Base-by-base conservation (phyloP, 495 filamentous ascomycete species). In the Talaromyces thailandensis region DNA sequence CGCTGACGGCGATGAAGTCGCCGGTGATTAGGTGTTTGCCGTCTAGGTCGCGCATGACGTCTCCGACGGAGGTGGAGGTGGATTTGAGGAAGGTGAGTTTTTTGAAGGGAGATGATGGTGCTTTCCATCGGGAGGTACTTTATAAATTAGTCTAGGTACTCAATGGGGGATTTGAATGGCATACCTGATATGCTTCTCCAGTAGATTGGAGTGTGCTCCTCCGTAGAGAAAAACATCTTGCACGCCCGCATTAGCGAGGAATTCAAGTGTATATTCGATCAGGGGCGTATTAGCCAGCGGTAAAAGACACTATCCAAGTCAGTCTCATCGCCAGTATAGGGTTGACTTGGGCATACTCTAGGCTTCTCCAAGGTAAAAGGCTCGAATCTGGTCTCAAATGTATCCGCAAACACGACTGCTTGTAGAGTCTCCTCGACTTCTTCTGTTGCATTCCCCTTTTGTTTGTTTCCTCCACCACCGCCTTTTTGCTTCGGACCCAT, bases 231-330 rank as follows among this genome's bases (percentile, higher is more conserved):
- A 94, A 43, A 97, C 86, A 37, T 97, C 92, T 64, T 93, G 84
- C 1, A 97, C 91, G 32, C 93, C 93, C 37, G 93, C 89, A 82
- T 90, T 90, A 56, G 93, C 93, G 0, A 99, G 87, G 71, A 94
- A 97, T 71, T 99, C 94, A 64, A 97, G 85, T 3, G 93, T 96
- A 72, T 99, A 97, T 75, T 98, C 93, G 75, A 99, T 96, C 61
- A 98, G 79, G 21, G 95, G 95, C 2, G 86, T 90, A 68, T 98
- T 98, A 56, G 90, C 95, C 62, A 99, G 81, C 28, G 93, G 93
- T 31, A 99, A 80, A 29, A 99, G 87, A 81, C 95, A 98, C 92
- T 95, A 65, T 18, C 26, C 26, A 26, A 31, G 7, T 28, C n/a
- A 28, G 24, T 24, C 2, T 23, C 48, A n/a, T 35, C 28, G 48